Base-by-base conservation (phyloP, 2,329 filamentous ascomycete species). In the Cladosporium austrohemisphaericum region DNA sequence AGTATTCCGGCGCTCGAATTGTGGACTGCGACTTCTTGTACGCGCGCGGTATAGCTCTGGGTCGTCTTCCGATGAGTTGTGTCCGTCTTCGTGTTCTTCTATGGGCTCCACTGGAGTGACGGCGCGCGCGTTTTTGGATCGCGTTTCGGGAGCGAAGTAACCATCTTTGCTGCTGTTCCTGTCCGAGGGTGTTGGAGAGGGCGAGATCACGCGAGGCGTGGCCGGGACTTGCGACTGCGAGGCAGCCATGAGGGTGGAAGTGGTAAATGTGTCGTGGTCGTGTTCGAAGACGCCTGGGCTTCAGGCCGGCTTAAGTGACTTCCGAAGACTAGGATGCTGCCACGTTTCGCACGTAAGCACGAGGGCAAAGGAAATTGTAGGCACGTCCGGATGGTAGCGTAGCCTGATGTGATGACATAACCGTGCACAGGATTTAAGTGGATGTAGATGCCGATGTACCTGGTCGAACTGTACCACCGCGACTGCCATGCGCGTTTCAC, bases 171-270 rank as follows among this genome's bases (percentile, higher is more conserved):
- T 68, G 18, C 55, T 78, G 57, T 76, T 76, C 33, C 64, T 66
- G 50, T 84, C 81, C 18, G 81, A 84, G 1, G 82, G 82, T 2
- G 86, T 85, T 32, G 91, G 90, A 49, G 89, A 93, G 32, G 91
- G 90, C 10, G 89, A 94, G 59, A 93, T 94, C 59, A 96, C 87
- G 63, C 89, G 85, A 62, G 90, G 90, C 50, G 86, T 93, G 50
- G 79, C 79, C 50, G 91, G 90, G 51, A 93, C 75, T 58, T 75
- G 73, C 55, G 79, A 73, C 60, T 73, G 71, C 40, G 73, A 71
- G 22, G 46, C 18, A 35, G 46, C 44, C 44, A 47, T 47, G 18
- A 22, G 23, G 11, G 29, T 29, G 7, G 23, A n/a, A n/a, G n/a
- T n/a, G n/a, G 32, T 13, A 16, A 13, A 13, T 4, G 16, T n/a